Evolutionary conservation across 2,329 filamentous ascomycete species (phyloP).

Genomic region (Aschersonia sp.): DNA sequence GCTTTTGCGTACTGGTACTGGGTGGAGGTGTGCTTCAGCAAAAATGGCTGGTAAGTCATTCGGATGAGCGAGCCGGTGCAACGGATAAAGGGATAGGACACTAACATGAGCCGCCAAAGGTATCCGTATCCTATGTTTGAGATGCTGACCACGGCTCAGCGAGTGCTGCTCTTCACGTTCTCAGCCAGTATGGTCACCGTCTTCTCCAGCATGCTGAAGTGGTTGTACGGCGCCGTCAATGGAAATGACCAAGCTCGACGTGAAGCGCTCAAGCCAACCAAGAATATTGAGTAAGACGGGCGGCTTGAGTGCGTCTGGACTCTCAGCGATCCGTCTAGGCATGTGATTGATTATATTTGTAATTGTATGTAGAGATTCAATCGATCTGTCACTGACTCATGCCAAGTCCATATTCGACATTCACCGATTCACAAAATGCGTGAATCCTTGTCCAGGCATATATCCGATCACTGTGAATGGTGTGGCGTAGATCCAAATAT

Average conservation of each 20-base stretch:
- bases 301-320: no score
- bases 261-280: constrained; percentile 15
- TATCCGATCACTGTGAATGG: no score
- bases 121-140: constrained; percentile 83
- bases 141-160: constrained; percentile 48
- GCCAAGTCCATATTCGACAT: no score
- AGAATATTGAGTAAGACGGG: constrained; percentile 13
- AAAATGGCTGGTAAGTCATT: constrained; percentile 46
- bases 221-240: constrained; percentile 54
- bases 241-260: constrained; percentile 27
- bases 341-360: no score
- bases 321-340: no score
- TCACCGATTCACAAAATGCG: no score
- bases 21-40: constrained; percentile 57
- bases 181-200: constrained; percentile 59
- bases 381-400: no score
- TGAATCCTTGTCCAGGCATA: no score
- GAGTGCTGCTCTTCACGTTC: constrained; percentile 52
- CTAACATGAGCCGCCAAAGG: constrained; percentile 21
- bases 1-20: constrained; percentile 63
- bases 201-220: constrained; percentile 55
- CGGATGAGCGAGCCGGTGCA: neutral
- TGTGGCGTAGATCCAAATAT: no score
- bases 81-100: neutral
- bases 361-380: no score